Evolutionary conservation across 495 filamentous ascomycete species (phyloP).

Genomic region (Penicillium lividum): DNA sequence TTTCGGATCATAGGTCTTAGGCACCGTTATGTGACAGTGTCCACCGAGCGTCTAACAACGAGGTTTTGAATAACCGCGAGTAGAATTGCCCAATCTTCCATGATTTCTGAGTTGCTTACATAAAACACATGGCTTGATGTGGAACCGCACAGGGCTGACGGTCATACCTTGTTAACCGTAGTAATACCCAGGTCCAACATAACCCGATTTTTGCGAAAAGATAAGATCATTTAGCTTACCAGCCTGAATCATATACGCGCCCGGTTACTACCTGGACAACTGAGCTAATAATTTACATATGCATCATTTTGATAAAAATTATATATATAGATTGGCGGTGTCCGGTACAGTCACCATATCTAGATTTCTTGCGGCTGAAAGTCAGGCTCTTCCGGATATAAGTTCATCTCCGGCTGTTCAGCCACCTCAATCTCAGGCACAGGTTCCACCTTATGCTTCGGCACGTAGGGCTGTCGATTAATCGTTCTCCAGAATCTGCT

Average conservation of each 20-base stretch:
- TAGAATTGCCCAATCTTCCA: no score
- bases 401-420: neutral
- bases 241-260: neutral
- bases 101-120: no score
- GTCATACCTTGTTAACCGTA: neutral
- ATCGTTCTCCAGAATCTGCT: neutral
- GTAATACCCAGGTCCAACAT: neutral
- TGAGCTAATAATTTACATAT: neutral
- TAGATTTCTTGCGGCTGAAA: neutral
- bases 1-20: no score
- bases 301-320: neutral
- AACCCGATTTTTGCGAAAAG: neutral
- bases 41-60: no score
- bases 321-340: neutral
- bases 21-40: no score
- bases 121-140: no score
- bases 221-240: neutral
- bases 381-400: neutral
- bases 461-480: neutral
- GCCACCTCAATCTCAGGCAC: neutral
- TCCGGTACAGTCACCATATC: neutral
- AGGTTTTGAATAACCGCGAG: no score
- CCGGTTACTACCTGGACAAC: neutral
- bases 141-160: no score
- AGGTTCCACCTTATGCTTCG: neutral